A percentile compares a stretch with the other conserved stretches of the same genome.
These are phyloP conservation scores for Arthrobotrys musiformis DNA, from an alignment of 2,329 filamentous ascomycete genomes.

Conservation along the genomic window DNA sequence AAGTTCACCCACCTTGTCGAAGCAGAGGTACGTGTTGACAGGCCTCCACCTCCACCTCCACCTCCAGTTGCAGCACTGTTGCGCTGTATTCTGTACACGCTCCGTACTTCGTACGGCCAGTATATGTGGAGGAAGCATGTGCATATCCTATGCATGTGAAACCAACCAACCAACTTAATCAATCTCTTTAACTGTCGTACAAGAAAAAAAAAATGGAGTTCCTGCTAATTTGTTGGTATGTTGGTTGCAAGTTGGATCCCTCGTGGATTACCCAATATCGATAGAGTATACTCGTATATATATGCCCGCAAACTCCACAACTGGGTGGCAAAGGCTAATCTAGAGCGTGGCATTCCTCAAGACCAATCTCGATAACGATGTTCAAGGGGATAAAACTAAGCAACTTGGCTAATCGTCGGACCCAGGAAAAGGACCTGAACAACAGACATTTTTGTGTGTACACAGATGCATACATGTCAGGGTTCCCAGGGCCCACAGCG, in stretches of 20 bases:
- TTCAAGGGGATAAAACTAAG: neutral
- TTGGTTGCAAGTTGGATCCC: slow-evolving; percentile 1
- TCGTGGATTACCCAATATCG: neutral
- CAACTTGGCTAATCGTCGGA: neutral
- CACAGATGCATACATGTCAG: too few species aligned
- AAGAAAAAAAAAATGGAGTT: slow-evolving; percentile 5
- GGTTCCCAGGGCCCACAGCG: too few species aligned
- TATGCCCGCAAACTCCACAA: neutral
- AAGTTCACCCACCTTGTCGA: neutral
- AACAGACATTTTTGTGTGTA: too few species aligned
- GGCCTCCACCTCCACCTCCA: too few species aligned
- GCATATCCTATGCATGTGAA: slow-evolving; percentile 23
- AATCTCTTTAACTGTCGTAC: slow-evolving; percentile 15
- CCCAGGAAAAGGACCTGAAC: neutral
- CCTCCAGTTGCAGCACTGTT: neutral
- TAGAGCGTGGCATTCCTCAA: slow-evolving; percentile 4
- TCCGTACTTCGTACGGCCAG: neutral
- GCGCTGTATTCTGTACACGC: neutral
- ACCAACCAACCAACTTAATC: slow-evolving; percentile 30
- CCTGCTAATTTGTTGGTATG: neutral
- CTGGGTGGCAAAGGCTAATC: neutral
- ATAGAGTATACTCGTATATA: too few species aligned
- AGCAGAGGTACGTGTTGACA: neutral
- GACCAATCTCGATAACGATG: neutral
- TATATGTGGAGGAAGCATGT: neutral